Evolutionary conservation across 257 asterid species (phyloP), one percentile per base, ranked within the genome.

Genomic region (Penstemon davidsonii): DNA sequence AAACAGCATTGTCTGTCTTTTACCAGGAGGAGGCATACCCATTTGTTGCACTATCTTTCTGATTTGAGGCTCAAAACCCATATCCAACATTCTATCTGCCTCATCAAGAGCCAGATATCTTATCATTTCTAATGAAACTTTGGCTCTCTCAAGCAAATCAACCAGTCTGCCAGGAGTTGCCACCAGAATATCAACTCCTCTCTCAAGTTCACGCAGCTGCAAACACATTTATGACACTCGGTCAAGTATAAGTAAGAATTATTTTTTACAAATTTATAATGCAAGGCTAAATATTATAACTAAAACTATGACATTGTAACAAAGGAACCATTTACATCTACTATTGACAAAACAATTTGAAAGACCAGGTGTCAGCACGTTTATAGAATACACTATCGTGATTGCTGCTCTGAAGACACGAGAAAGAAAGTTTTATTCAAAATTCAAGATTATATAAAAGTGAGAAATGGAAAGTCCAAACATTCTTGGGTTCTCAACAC

Each of bases 61-160:
- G 77, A 91, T 91, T 76, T 91, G 97, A 60, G 96, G 96, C 82
- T 91, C 97, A 76, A 91, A 91, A 42, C 97, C 97, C 97, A 91
- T 88, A 79, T 91, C 97, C 66, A 88, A 80, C 97, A 91, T 91
- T 70, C 97, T 79, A 76, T 91, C 97, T 15, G 97, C 97, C 81
- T 91, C 97, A 62, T 91, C 97, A 69, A 88, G 95, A 75, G 97
- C 97, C 80, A 91, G 81, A 71, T 86, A 91, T 74, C 87, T 82
- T 52, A 91, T 87, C 96, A 86, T 82, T 75, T 86, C 82, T 70
- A 91, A 78, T 56, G 96, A 85, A 62, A 88, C 93, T 81, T 79
- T 88, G 67, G 93, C 97, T 76, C 97, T 85, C 83, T 91, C 97
- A 47, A 91, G 92, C 85, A 91, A 73, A 78, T 91, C 97, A n/a